These are phyloP conservation scores for Penicillium lividum DNA, from an alignment of 495 filamentous ascomycete species.

Conservation along the genomic window DNA sequence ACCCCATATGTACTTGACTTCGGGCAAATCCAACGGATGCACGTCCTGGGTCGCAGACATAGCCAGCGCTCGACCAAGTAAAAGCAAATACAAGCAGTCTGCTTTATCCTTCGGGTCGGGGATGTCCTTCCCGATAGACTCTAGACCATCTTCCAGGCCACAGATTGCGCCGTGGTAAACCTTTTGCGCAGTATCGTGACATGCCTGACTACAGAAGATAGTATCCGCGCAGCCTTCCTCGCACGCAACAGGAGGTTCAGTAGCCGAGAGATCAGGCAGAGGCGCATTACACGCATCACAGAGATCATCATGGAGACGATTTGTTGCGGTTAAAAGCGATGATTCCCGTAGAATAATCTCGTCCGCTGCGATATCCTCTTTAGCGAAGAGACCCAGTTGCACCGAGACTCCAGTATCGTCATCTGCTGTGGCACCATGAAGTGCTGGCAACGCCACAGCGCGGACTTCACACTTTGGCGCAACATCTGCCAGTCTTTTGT, in stretches of 20 bases:
- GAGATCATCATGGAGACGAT: conserved; percentile 72
- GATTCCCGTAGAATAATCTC: conserved; percentile 79
- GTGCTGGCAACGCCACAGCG: conserved; percentile 68
- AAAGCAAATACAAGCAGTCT: conserved; percentile 75
- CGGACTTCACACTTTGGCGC: conserved; percentile 71
- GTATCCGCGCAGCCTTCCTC: conserved; percentile 71
- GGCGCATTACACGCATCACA: conserved; percentile 82
- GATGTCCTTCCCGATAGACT: conserved; percentile 77
- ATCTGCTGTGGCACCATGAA: conserved; percentile 48
- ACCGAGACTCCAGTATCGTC: conserved; percentile 42
- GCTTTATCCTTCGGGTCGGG: conserved; percentile 66
- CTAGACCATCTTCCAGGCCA: conserved; percentile 70
- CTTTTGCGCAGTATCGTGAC: conserved; percentile 67
- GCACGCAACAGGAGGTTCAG: conserved; percentile 57
- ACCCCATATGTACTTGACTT: conserved; percentile 96
- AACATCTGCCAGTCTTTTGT: conserved; percentile 59
- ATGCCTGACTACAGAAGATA: conserved; percentile 80
- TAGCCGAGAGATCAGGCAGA: conserved; percentile 62
- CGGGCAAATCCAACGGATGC: conserved; percentile 79
- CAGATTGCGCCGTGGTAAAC: conserved; percentile 87
- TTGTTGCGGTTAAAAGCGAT: conserved; percentile 80
- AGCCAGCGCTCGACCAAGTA: conserved; percentile 77
- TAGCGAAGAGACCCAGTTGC: conserved; percentile 88
- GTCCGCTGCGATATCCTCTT: conserved; percentile 71
- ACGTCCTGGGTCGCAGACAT: conserved; percentile 79